These are phyloP conservation scores for Chytriomyces hyalinus DNA, from an alignment of 192 early-diverging fungal species.

Conservation along the genomic window DNA sequence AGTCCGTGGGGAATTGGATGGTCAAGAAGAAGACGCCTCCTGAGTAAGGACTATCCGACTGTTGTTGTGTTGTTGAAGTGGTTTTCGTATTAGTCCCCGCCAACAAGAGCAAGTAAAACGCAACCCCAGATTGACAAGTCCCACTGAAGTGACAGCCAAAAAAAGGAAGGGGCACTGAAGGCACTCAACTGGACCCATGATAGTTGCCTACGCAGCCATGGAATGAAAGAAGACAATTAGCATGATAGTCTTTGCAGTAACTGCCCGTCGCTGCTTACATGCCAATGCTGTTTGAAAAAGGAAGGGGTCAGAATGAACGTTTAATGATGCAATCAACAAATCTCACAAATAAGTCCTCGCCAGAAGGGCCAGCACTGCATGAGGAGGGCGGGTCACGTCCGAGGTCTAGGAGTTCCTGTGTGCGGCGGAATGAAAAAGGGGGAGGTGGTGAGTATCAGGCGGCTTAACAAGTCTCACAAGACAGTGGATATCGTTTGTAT, in stretches of 20 bases:
- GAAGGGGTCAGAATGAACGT: not conserved
- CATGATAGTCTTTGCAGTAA: not conserved
- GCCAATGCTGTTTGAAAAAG: conserved; percentile 37
- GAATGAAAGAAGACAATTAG: not conserved
- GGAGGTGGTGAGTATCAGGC: too few species aligned
- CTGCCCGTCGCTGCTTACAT: conserved; percentile 9
- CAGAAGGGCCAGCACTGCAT: conserved; percentile 94
- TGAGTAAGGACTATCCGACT: conserved; percentile 89
- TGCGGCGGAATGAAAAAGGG: too few species aligned
- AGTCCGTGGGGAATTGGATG: conserved; percentile 91
- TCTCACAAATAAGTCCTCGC: conserved; percentile 75
- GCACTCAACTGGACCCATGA: conserved; percentile 88
- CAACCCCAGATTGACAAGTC: not conserved
- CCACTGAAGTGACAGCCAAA: conserved; percentile 1
- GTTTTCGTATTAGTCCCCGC: too few species aligned
- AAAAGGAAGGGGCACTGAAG: conserved; percentile 10
- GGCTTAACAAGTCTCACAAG: too few species aligned
- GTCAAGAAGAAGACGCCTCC: conserved; percentile 96
- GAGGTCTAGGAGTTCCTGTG: conserved; percentile 86
- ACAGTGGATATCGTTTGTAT: too few species aligned
- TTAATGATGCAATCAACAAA: not conserved
- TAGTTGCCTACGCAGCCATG: conserved; percentile 79
- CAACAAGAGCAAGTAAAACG: not conserved
- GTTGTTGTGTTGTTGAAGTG: conserved; percentile 13
- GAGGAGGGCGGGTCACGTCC: conserved; percentile 96